Evolutionary conservation across 2,329 filamentous ascomycete genomes (phyloP), one percentile per base, ranked within the genome.

Genomic region (Colletotrichum sojae): DNA sequence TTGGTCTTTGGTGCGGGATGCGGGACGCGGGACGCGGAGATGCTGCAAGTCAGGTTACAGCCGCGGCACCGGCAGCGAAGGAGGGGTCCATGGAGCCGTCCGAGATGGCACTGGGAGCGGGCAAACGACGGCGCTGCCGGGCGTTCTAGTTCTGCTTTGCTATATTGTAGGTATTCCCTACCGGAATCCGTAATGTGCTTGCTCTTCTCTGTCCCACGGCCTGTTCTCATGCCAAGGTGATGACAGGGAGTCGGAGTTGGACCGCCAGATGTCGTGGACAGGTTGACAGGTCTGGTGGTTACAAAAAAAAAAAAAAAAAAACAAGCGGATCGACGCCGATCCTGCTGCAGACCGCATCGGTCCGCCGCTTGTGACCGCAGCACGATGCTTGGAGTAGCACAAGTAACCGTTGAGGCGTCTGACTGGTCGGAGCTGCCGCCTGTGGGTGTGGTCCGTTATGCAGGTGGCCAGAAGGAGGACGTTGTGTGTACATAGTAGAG

Each of bases 331-430:
- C 67, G 69, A 69, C 67, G 56, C 59, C 67, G 69, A 71, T 71
- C 67, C 69, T 71, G 69, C 69, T 69, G 67, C 69, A 71, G 70
- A 58, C 68, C 67, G 70, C 70, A 70, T 67, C 67, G 67, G 63
- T 68, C 67, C 63, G 70, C 70, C 57, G 70, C 67, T 62, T 68
- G 59, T 71, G 70, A 68, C 55, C 61, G 63, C 67, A 59, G 49
- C 63, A 52, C 58, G 65, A 69, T 71, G 69, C 69, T 52, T 62
- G 58, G 57, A 67, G 67, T 63, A 46, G 67, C 45, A 70, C 56
- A 27, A 69, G 53, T 60, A 54, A 18, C 49, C 40, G 40, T 51
- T 22, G 61, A 36, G 27, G 15, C 43, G 16, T 45, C 27, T 60
- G 39, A 65, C 54, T 69, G 66, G 61, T 45, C 56, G 43, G 48